phyloP scores from a whole-genome alignment of 768 basidiomycete genomes.

The Mycena maculata region DNA sequence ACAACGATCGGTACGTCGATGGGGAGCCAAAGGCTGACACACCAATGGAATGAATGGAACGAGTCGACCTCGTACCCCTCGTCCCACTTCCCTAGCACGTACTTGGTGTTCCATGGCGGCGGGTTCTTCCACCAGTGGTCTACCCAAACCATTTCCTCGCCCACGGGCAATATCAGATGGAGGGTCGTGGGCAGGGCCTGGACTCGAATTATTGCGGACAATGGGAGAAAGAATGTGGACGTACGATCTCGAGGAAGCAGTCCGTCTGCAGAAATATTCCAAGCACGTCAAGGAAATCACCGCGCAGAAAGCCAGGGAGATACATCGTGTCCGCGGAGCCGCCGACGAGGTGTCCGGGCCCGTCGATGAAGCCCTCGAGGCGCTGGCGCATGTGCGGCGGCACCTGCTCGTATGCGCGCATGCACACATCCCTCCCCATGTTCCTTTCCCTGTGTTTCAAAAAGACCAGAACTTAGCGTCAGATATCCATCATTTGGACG shows the following conservation, averaged over 20 bases:
- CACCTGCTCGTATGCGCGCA: conserved; percentile 52
- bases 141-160: conserved; percentile 57
- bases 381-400: conserved; percentile 50
- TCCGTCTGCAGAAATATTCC: conserved; percentile 58
- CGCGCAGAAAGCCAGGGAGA: conserved; percentile 55
- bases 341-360: conserved; percentile 54
- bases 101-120: conserved; percentile 58
- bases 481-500: not conserved
- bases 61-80: conserved; percentile 62
- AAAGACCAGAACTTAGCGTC: not conserved
- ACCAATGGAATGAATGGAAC: conserved; percentile 65
- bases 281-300: conserved; percentile 54
- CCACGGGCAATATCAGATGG: conserved; percentile 53
- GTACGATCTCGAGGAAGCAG: conserved; percentile 59
- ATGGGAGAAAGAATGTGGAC: not conserved
- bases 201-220: not conserved
- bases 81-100: conserved; percentile 59
- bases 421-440: conserved; percentile 57
- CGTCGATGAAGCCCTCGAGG: conserved; percentile 49
- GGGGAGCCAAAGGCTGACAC: conserved; percentile 21
- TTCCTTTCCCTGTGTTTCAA: conserved; percentile 51
- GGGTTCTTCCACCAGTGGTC: conserved; percentile 66
- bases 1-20: not conserved
- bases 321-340: conserved; percentile 63
- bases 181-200: conserved; percentile 56